Conservation (phyloP, 495 filamentous ascomycete species). For the Aspergillus haitiensis region DNA sequence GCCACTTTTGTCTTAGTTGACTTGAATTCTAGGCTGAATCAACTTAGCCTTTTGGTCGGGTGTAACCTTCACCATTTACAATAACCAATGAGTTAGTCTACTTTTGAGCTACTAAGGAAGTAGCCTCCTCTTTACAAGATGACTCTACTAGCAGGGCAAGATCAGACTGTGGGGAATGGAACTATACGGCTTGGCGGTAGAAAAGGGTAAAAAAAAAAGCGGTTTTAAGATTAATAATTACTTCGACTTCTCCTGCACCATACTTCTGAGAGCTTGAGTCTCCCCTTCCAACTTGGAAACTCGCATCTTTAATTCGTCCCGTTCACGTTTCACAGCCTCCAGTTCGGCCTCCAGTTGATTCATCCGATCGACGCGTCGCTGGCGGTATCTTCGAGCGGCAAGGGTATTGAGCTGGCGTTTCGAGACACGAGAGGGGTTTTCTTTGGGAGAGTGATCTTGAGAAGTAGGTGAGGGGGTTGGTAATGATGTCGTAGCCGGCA, state of each 20-base stretch:
- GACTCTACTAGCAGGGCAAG: too few relatives aligned
- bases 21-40: too few relatives aligned
- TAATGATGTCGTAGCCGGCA: slow-evolving; percentile 14
- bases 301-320: slow-evolving; percentile 64
- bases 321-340: slow-evolving; percentile 56
- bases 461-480: slow-evolving; percentile 12
- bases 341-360: slow-evolving; percentile 61
- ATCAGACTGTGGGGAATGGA: too few relatives aligned
- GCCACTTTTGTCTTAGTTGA: too few relatives aligned
- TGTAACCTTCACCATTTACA: too few relatives aligned
- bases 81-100: too few relatives aligned
- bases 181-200: not conserved
- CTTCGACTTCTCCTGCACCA: slow-evolving; percentile 18
- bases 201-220: not conserved
- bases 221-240: slow-evolving; percentile 1
- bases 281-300: slow-evolving; percentile 66
- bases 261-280: slow-evolving; percentile 41
- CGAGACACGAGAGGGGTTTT: slow-evolving; percentile 32
- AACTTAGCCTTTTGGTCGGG: too few relatives aligned
- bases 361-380: slow-evolving; percentile 67
- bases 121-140: too few relatives aligned
- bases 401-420: slow-evolving; percentile 70
- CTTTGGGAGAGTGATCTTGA: slow-evolving; percentile 16
- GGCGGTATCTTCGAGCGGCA: slow-evolving; percentile 68
- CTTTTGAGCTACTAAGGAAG: too few relatives aligned